Evolutionary conservation across 78 protist species (phyloP).

Genomic region (Guillardia theta): DNA sequence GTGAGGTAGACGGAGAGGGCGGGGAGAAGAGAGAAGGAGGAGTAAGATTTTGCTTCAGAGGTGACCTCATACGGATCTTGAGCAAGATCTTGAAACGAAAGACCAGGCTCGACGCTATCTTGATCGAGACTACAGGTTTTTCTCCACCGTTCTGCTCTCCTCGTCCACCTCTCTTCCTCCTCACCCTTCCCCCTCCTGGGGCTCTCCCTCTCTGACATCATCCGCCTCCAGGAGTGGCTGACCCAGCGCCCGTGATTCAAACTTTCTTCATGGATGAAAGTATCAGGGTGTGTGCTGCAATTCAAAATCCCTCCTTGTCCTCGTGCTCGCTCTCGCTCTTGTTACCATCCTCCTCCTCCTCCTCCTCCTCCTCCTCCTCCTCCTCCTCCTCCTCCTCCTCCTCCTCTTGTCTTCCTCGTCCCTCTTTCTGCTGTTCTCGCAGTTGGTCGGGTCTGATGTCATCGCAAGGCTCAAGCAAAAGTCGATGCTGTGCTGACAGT

Average conservation of each 20-base stretch:
- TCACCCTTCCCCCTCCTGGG: background rate
- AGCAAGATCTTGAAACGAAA: constrained; percentile 50
- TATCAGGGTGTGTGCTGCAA: background rate
- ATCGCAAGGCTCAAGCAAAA: no score
- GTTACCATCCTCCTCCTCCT: background rate
- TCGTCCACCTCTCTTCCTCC: background rate
- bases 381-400: background rate
- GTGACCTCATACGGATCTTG: constrained; percentile 57
- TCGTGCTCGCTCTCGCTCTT: background rate
- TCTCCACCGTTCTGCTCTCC: background rate
- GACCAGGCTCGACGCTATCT: constrained; percentile 55
- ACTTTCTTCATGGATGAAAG: constrained; percentile 63
- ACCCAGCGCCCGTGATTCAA: constrained; percentile 58
- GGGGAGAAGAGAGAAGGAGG: background rate
- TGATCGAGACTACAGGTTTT: constrained; percentile 72
- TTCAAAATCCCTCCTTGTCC: background rate
- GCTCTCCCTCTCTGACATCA: background rate
- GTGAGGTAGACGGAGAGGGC: constrained; percentile 26
- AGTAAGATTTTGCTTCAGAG: constrained; percentile 5
- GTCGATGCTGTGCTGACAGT: background rate
- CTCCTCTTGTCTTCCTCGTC: background rate
- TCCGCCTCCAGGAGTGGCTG: constrained; percentile 55
- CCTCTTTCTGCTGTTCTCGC: background rate
- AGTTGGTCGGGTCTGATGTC: no score
- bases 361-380: background rate